These are phyloP conservation scores for Dillenia suffruticosa DNA, from an alignment of 164 flowering plant species.

Conservation along the genomic window DNA sequence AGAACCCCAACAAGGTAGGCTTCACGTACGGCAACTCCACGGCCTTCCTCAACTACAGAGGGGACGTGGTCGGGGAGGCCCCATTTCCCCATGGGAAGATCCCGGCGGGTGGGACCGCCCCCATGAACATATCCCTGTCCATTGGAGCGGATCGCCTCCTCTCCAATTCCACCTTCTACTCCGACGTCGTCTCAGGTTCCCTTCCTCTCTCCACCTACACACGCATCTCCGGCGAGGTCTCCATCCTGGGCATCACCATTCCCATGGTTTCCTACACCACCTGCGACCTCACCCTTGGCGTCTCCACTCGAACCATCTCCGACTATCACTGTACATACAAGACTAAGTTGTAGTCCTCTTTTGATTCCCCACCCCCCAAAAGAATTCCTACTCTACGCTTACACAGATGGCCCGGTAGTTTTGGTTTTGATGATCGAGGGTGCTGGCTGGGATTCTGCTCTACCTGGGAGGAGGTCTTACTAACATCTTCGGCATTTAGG, in stretches of 20 bases:
- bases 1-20: conserved; percentile 37
- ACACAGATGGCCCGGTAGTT: not conserved
- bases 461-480: too few relatives aligned
- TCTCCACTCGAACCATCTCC: conserved; percentile 25
- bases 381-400: not conserved
- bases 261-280: conserved; percentile 31
- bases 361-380: not conserved
- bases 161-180: too few relatives aligned
- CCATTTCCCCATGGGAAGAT: conserved; percentile 30
- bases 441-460: too few relatives aligned
- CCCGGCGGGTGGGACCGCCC: conserved; percentile 30
- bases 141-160: too few relatives aligned
- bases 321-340: conserved; percentile 29
- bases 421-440: not conserved
- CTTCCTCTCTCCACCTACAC: conserved; percentile 13
- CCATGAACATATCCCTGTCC: too few relatives aligned
- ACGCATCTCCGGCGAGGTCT: conserved; percentile 40
- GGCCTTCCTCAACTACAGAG: conserved; percentile 23
- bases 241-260: conserved; percentile 29
- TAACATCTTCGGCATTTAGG: too few relatives aligned
- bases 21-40: conserved; percentile 34
- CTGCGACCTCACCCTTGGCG: conserved; percentile 30
- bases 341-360: conserved; percentile 25
- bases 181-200: too few relatives aligned
- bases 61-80: conserved; percentile 38